Base-by-base conservation (phyloP, 495 filamentous ascomycete species). In the Penicillium antarcticum region DNA sequence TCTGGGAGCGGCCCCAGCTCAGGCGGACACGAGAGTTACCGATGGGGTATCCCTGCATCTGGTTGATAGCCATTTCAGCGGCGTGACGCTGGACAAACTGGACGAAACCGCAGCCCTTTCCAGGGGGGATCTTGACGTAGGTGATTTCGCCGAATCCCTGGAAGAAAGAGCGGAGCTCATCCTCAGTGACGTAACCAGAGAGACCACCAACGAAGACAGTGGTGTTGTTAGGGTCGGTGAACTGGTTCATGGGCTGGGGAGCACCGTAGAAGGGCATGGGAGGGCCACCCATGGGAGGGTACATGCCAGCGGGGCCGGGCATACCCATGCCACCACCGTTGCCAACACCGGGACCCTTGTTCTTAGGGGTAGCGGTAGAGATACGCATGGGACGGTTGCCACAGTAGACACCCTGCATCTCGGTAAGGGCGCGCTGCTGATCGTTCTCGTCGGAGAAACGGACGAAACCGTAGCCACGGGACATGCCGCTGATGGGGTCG, bases 211-310 rank as follows among this genome's bases (percentile, higher is more conserved):
- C 94, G 62, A 99, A 99, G 53, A 99, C 94, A 19, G 94, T 99
- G 40, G 94, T 99, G 78, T 99, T 99, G 81, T 99, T 99, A n/a
- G 94, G 94, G 61, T 99, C 94, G 29, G 94, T 99, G 76, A 99
- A 99, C 73, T 99, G 94, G 72, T 99, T 99, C 94, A 99, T 99
- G 13, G 91, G 91, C 74, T 96, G 91, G 47, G 86, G 85, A 52
- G 85, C 81, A 50, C 87, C 88, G 68, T 90, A 92, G 76, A 86
- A 91, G 43, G 82, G 84, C 75, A 91, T 85, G 14, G 86, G 87
- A 51, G 88, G 88, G 55, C 80, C 86, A 57, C 86, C 85, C 87
- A 90, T 90, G 11, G 87, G 86, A 48, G 73, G 71, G 67, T 78
- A 80, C 63, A 76, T 75, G 54, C 68, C 73, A 26, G 66, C 68